Base-by-base conservation (phyloP, 2,329 filamentous ascomycete species). In the Cladosporium phlei region DNA sequence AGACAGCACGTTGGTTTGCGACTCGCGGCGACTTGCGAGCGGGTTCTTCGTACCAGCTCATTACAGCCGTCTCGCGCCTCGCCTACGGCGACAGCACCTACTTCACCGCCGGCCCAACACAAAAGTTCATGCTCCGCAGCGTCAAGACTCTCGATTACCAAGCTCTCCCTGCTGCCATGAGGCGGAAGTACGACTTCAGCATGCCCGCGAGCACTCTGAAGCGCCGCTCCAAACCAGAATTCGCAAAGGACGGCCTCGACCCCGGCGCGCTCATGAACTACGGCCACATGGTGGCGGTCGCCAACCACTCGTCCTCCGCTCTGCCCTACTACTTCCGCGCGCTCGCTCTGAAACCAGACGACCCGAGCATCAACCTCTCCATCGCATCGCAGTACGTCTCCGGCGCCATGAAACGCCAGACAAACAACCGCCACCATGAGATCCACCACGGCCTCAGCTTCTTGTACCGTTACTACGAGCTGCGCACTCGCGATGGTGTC, bases 81-180 rank as follows among this genome's bases (percentile, higher is more conserved):
- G 87, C 82, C 59, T 82, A 87, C 43, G 83, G 86, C 11, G 80
- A 84, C 2, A 74, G 80, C 28, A 78, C 82, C 22, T 87, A 85
- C 73, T 95, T 91, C 66, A 84, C 84, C 42, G 84, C 85, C 2
- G 86, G 87, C 0, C 83, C 88, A 0, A 83, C 85, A 16, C 89
- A 95, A 66, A 97, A 97, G 64, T 95, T 87, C 61, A 82, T 97
- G 59, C 75, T 96, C 48, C 83, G 93, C 4, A 88, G 95, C 67
- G 87, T 98, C 67, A 94, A 95, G 65, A 81, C 82, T 3, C 86
- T 95, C 71, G 93, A 98, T 65, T 84, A 78, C 52, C 70, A 73
- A 4, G 73, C 86, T 3, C 71, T 84, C 2, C 70, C 73, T 2
- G 72, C 77, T 11, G 69, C 74, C 11, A 68, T 74, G 20, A 71